These are phyloP conservation scores for Leccinum aurantiacum DNA, from an alignment of 768 basidiomycete species.

Conservation along the genomic window DNA sequence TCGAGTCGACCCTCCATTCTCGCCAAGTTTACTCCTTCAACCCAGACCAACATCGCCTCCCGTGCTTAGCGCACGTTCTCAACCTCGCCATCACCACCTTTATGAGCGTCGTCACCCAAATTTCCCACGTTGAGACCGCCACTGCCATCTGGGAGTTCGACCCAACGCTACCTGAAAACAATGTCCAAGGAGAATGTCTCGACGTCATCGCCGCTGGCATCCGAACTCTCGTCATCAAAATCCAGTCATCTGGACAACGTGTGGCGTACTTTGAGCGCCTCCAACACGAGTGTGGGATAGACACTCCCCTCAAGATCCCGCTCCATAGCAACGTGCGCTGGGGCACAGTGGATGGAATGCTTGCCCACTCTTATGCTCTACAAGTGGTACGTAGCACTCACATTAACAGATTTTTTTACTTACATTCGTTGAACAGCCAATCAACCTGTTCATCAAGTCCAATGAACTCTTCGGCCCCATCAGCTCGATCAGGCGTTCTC, in stretches of 20 bases:
- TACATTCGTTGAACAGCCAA: too few species aligned
- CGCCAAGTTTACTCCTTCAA: background rate
- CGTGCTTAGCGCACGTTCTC: too few species aligned
- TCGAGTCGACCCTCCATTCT: background rate
- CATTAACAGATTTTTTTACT: too few species aligned
- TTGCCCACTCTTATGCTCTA: background rate
- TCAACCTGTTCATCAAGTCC: too few species aligned
- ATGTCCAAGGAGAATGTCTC: background rate
- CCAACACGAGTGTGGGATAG: background rate
- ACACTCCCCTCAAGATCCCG: background rate
- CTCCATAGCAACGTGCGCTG: background rate
- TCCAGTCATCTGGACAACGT: background rate
- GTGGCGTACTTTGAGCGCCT: background rate
- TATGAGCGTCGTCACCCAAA: background rate
- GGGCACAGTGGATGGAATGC: background rate
- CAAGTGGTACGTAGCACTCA: background rate
- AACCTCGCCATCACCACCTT: background rate
- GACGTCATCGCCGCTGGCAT: background rate
- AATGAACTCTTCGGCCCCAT: too few species aligned
- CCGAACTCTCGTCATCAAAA: background rate
- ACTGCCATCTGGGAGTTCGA: background rate
- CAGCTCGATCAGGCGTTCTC: too few species aligned
- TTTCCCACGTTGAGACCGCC: background rate
- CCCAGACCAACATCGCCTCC: too few species aligned
- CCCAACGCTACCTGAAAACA: background rate